Conservation (phyloP, 2,329 filamentous ascomycete genomes). For the Pseudogymnoascus sp. region DNA sequence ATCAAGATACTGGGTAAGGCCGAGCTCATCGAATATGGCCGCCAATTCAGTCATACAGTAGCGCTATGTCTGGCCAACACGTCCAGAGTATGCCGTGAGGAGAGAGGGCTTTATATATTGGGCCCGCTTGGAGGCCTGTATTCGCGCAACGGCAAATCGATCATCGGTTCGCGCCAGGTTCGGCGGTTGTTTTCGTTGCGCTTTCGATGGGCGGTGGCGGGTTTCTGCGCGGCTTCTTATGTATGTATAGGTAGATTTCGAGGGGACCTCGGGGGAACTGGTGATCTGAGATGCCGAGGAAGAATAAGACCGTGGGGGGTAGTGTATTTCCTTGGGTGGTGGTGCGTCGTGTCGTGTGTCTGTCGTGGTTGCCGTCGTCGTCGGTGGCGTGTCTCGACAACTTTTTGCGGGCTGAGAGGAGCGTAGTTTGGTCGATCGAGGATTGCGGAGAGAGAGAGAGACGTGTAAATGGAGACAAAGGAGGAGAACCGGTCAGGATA, state of each 20-base stretch:
- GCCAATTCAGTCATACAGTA: conserved; percentile 47
- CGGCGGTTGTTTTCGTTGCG: neutral
- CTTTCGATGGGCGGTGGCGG: neutral
- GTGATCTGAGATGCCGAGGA: conserved; percentile 13
- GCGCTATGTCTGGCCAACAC: conserved; percentile 25
- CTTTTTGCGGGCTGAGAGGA: neutral
- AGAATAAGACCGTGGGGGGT: conserved; percentile 12
- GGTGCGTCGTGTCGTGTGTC: neutral
- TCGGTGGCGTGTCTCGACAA: neutral
- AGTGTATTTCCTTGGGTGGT: neutral
- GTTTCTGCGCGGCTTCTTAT: neutral
- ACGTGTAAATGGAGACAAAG: conserved; percentile 6
- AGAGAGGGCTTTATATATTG: neutral
- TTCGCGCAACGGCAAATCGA: neutral
- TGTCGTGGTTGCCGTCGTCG: neutral
- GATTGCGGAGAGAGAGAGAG: neutral
- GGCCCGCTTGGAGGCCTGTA: neutral
- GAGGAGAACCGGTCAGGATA: neutral
- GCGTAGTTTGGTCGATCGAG: neutral
- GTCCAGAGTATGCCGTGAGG: conserved; percentile 20
- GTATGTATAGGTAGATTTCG: neutral
- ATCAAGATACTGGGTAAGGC: conserved; percentile 68
- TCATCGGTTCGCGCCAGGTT: conserved; percentile 1
- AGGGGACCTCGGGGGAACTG: neutral
- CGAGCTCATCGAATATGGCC: conserved; percentile 63